phyloP scores from a whole-genome alignment of 768 basidiomycete genomes.

The Mycena leptocephala region DNA sequence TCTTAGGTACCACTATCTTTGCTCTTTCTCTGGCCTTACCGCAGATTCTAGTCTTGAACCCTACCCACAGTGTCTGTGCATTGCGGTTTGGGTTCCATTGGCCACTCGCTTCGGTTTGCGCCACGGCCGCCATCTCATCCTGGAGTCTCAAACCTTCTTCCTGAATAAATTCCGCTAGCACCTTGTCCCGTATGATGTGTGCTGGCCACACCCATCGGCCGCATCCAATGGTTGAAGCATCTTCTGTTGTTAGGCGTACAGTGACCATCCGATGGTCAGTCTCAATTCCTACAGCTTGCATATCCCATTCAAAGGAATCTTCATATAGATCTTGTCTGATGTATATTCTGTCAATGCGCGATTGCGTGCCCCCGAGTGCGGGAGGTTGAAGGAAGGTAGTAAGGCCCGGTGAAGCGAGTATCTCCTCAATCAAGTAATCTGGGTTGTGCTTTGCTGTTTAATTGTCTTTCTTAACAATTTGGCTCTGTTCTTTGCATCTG shows the following conservation, averaged over 20 bases:
- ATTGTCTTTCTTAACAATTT: too few species aligned
- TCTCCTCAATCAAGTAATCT: too few species aligned
- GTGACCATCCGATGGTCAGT: neutral
- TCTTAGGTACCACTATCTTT: neutral
- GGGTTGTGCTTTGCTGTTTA: too few species aligned
- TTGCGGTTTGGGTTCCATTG: neutral
- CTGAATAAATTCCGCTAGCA: neutral
- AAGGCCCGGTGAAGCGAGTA: too few species aligned
- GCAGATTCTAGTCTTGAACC: neutral
- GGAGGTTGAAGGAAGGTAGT: too few species aligned
- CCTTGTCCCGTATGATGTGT: neutral
- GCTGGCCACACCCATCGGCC: too few species aligned
- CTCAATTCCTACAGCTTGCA: too few species aligned
- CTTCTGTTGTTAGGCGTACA: neutral
- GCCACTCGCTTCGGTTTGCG: neutral
- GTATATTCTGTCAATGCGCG: neutral
- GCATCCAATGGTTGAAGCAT: neutral
- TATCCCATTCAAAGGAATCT: neutral
- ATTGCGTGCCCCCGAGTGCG: too few species aligned
- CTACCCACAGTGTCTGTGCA: neutral
- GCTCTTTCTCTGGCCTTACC: neutral
- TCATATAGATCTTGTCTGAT: neutral
- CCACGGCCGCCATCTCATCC: neutral
- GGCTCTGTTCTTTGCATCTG: too few species aligned
- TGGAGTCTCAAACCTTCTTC: neutral